These are phyloP conservation scores for Trichoderma reesei DNA, from an alignment of 495 filamentous ascomycete species.

Conservation along the genomic window DNA sequence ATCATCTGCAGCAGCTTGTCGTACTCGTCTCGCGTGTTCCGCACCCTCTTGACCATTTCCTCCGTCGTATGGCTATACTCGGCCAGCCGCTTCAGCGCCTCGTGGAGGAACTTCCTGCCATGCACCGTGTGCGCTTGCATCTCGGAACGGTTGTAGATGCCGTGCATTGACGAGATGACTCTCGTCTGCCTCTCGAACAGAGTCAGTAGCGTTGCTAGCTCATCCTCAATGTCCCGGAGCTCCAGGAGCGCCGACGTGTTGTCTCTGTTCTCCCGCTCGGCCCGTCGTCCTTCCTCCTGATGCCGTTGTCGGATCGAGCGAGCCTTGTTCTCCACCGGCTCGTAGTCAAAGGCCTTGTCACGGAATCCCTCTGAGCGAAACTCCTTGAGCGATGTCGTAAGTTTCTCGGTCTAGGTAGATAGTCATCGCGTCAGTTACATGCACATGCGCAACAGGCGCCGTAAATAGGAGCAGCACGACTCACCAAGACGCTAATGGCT, in stretches of 20 bases:
- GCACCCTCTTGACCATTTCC: constrained; percentile 48
- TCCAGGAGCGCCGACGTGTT: constrained; percentile 57
- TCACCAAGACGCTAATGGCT: constrained; percentile 53
- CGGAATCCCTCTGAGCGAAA: constrained; percentile 45
- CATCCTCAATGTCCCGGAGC: constrained; percentile 57
- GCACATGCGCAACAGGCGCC: constrained; percentile 5
- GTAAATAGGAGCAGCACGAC: neutral
- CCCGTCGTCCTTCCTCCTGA: constrained; percentile 38
- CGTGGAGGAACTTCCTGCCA: constrained; percentile 38
- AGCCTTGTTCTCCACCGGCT: constrained; percentile 33
- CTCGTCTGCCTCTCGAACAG: constrained; percentile 49
- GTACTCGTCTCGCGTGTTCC: constrained; percentile 41
- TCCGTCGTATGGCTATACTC: constrained; percentile 47
- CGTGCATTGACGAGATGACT: constrained; percentile 40
- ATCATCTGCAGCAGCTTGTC: constrained; percentile 60
- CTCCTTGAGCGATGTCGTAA: constrained; percentile 52
- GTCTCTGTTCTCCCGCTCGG: constrained; percentile 47
- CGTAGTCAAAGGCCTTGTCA: constrained; percentile 40
- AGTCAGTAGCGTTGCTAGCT: constrained; percentile 47
- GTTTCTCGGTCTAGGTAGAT: constrained; percentile 43
- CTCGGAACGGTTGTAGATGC: constrained; percentile 25
- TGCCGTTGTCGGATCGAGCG: constrained; percentile 38
- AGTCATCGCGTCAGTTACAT: neutral
- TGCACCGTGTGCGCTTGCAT: constrained; percentile 24
- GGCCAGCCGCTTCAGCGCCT: constrained; percentile 41